Evolutionary conservation across 495 filamentous ascomycete genomes (phyloP).

Genomic region (Trichoderma erinaceum): DNA sequence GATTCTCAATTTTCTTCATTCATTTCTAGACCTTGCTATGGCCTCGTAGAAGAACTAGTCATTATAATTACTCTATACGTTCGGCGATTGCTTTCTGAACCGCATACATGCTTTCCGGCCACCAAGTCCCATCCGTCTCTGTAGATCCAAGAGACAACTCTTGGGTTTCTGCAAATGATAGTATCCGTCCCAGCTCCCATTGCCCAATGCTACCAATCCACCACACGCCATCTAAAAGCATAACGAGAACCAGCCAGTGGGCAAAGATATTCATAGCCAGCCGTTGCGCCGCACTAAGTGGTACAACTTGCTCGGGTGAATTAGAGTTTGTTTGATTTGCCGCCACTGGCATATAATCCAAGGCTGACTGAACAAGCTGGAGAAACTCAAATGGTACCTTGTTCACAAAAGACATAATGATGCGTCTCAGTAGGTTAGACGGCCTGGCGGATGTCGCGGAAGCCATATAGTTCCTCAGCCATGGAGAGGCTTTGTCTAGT

Average conservation of each 20-base stretch:
- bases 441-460: not conserved
- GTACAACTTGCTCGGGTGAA: not conserved
- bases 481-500: slow-evolving; percentile 3
- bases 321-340: not conserved
- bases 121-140: not conserved
- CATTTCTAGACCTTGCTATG: no score
- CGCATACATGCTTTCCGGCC: slow-evolving; percentile 12
- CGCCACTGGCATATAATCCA: slow-evolving; percentile 7
- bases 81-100: slow-evolving; percentile 7
- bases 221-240: slow-evolving; percentile 12
- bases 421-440: not conserved
- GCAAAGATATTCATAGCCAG: slow-evolving; percentile 12
- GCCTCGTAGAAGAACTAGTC: no score
- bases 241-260: slow-evolving; percentile 15
- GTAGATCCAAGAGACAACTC: not conserved
- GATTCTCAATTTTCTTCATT: no score
- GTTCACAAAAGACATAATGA: slow-evolving; percentile 12
- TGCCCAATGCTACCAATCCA: slow-evolving; percentile 12
- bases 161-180: not conserved
- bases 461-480: not conserved
- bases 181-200: slow-evolving; percentile 12
- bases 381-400: slow-evolving; percentile 6
- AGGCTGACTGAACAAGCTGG: slow-evolving; percentile 9
- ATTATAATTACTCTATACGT: slow-evolving; percentile 1
- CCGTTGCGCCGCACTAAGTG: not conserved